A percentile compares a stretch with the other conserved stretches of the same genome.
These are phyloP conservation scores for Asparagopsis taxiformis DNA, from an alignment of 31 red algal genomes.

Conservation along the genomic window DNA sequence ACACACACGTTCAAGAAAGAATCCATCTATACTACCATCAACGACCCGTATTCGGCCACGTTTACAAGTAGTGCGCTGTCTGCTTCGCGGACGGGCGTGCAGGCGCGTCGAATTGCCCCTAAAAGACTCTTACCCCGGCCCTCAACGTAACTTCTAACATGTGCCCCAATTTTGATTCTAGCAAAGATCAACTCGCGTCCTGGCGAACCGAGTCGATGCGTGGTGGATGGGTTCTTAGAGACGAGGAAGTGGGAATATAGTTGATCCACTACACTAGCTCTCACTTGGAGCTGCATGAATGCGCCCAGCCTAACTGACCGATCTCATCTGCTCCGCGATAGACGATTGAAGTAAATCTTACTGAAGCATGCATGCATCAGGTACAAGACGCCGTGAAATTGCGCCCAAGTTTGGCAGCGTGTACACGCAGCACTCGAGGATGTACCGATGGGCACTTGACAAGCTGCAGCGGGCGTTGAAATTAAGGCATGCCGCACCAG, in stretches of 20 bases:
- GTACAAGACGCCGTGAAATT: background rate
- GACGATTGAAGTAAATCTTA: background rate
- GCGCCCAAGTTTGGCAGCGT: background rate
- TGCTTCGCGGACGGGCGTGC: background rate
- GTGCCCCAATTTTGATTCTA: background rate
- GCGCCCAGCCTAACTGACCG: no score
- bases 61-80: conserved; percentile 15
- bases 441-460: no score
- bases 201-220: no score
- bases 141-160: conserved; percentile 6
- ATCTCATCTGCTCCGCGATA: background rate
- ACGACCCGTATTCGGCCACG: conserved; percentile 30
- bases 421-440: no score
- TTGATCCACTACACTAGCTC: no score
- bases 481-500: no score
- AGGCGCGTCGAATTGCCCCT: conserved; percentile 8
- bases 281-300: no score
- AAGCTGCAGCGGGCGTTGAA: no score
- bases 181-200: no score
- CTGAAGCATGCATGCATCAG: background rate
- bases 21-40: conserved; percentile 19
- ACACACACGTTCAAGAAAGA: conserved; percentile 40
- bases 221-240: no score
- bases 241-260: no score
- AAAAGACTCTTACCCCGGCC: conserved; percentile 15